Percentiles rank a stretch among this genome's conserved stretches.
Conservation (phyloP, 192 early-diverging fungal species). For the Lunasporangiospora selenospora region DNA sequence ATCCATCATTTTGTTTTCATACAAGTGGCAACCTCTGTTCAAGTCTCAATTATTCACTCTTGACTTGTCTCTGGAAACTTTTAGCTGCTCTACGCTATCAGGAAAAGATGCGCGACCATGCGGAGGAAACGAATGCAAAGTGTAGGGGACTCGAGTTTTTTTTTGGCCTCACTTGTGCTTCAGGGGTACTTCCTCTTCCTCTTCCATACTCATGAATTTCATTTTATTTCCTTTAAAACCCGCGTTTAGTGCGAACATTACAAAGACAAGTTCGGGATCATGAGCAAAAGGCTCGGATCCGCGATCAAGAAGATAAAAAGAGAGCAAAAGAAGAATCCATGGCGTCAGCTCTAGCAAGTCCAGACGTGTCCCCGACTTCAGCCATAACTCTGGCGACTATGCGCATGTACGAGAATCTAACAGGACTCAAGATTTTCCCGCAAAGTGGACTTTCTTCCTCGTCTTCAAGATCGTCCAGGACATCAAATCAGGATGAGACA, state of each 20-base stretch:
- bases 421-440: slow-evolving; percentile 25
- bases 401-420: slow-evolving; percentile 27
- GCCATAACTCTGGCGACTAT: slow-evolving; percentile 9
- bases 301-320: slow-evolving; percentile 18
- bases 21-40: no score
- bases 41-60: background rate
- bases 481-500: slow-evolving; percentile 4
- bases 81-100: slow-evolving; percentile 27
- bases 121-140: slow-evolving; percentile 27
- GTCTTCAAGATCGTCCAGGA: no score
- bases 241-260: slow-evolving; percentile 20
- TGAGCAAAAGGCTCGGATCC: slow-evolving; percentile 9
- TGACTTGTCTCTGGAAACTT: background rate
- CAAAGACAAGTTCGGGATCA: slow-evolving; percentile 29
- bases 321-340: slow-evolving; percentile 19
- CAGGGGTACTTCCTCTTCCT: background rate
- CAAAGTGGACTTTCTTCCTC: slow-evolving; percentile 3
- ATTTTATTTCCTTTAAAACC: background rate
- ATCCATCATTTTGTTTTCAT: background rate
- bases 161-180: no score
- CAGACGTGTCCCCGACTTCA: slow-evolving; percentile 12
- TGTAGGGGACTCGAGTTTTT: slow-evolving; percentile 2
- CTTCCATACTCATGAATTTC: background rate
- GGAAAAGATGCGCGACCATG: slow-evolving; percentile 25
- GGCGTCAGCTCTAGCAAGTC: slow-evolving; percentile 21